These are phyloP conservation scores for Vitis amurensis DNA, from an alignment of 164 flowering plant genomes.

Conservation along the genomic window DNA sequence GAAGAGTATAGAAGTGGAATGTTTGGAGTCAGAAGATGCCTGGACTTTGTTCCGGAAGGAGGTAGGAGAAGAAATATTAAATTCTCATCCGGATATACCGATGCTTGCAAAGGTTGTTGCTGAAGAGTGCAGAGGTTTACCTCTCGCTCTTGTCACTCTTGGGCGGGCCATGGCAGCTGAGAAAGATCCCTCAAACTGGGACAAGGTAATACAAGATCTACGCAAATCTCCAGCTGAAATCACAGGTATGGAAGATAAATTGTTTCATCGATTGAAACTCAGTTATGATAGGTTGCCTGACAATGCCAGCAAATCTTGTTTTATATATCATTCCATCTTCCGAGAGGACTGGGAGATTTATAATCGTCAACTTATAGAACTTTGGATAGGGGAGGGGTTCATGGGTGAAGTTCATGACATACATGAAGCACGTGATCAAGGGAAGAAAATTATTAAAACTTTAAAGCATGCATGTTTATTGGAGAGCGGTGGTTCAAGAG, in stretches of 20 bases:
- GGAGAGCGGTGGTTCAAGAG: neutral
- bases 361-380: neutral
- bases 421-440: conserved; percentile 1
- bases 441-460: neutral
- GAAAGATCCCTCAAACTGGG: conserved; percentile 16
- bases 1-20: conserved; percentile 3
- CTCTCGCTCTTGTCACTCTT: conserved; percentile 14
- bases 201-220: neutral
- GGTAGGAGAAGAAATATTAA: conserved; percentile 9
- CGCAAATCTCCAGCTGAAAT: conserved; percentile 1
- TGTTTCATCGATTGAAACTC: neutral
- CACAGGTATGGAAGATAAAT: conserved; percentile 6
- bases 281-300: conserved; percentile 12
- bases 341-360: neutral
- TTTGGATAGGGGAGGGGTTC: conserved; percentile 18
- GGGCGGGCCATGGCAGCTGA: conserved; percentile 15
- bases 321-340: conserved; percentile 12
- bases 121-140: conserved; percentile 15
- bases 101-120: conserved; percentile 1
- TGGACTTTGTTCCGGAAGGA: conserved; percentile 15
- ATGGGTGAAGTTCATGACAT: conserved; percentile 1
- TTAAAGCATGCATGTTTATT: conserved; percentile 6
- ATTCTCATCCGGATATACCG: conserved; percentile 10
- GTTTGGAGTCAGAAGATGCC: conserved; percentile 5
- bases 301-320: conserved; percentile 4